phyloP scores from a whole-genome alignment of 2,329 filamentous ascomycete genomes.

The Zalaria sp. region DNA sequence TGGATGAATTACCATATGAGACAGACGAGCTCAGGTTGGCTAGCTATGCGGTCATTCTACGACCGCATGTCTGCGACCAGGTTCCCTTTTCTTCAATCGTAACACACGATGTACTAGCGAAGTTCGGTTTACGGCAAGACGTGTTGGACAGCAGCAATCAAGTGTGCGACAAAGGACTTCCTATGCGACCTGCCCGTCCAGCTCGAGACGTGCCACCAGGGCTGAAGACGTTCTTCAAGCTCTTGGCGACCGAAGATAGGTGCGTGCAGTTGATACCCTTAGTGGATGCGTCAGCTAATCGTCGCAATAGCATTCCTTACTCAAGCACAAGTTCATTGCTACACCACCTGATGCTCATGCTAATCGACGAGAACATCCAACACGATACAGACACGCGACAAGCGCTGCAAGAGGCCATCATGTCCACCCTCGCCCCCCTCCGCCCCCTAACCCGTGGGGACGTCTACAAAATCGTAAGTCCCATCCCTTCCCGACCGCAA shows the following conservation, averaged over 20 bases:
- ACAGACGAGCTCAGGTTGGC: constrained; percentile 20
- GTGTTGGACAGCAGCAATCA: not conserved
- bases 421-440: constrained; percentile 16
- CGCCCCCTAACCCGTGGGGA: constrained; percentile 14
- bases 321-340: constrained; percentile 37
- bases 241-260: not conserved
- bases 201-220: not conserved
- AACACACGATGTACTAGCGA: not conserved
- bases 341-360: constrained; percentile 15
- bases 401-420: constrained; percentile 18
- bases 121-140: not conserved
- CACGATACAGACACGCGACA: constrained; percentile 9
- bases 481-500: constrained; percentile 7
- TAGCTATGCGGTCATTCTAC: constrained; percentile 18
- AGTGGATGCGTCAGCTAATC: not conserved
- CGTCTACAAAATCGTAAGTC: constrained; percentile 7
- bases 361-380: constrained; percentile 18
- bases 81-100: too few species aligned
- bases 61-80: not conserved
- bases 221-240: not conserved
- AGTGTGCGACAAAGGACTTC: not conserved
- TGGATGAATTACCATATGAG: constrained; percentile 19
- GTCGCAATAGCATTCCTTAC: not conserved
- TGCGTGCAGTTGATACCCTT: not conserved
- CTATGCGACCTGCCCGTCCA: not conserved